Conservation (phyloP, 805 yeast genomes). For the Hermanozyma aechmeae region DNA sequence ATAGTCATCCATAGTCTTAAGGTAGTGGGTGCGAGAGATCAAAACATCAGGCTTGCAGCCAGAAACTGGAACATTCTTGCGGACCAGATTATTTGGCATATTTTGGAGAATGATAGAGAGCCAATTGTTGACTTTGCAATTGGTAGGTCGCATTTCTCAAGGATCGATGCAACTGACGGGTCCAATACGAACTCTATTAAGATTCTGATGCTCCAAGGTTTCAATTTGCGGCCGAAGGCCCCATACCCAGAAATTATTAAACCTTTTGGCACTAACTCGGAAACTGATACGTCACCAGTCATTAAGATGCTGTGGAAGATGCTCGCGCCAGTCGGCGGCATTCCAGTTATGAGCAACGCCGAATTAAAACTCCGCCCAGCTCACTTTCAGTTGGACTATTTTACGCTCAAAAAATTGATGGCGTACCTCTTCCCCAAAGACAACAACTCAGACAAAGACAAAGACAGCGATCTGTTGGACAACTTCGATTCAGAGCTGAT, state of each 20-base stretch:
- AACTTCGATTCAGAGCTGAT: no score
- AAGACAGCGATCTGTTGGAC: constrained; percentile 54
- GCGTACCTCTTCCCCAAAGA: constrained; percentile 69
- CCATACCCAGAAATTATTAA: constrained; percentile 65
- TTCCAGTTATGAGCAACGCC: constrained; percentile 63
- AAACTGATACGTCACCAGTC: constrained; percentile 15
- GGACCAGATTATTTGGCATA: constrained; percentile 62
- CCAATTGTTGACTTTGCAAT: constrained; percentile 68
- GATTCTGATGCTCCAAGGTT: constrained; percentile 57
- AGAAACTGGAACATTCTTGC: constrained; percentile 23
- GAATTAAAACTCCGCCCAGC: constrained; percentile 56
- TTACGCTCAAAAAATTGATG: constrained; percentile 52
- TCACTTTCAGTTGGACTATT: constrained; percentile 63
- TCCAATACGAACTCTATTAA: constrained; percentile 54
- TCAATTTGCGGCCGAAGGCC: constrained; percentile 50
- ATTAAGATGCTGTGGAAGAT: constrained; percentile 54
- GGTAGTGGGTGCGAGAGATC: constrained; percentile 11
- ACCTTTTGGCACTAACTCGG: constrained; percentile 29
- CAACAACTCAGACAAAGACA: no score
- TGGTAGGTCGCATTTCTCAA: constrained; percentile 48
- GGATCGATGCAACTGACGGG: constrained; percentile 58
- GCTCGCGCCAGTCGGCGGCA: constrained; percentile 84
- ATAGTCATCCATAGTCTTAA: constrained; percentile 24
- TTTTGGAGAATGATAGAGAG: constrained; percentile 47
- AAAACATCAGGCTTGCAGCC: constrained; percentile 6